Base-by-base conservation (phyloP, 352 stramenopile genomes). In the Phytopythium chamaehyphon region DNA sequence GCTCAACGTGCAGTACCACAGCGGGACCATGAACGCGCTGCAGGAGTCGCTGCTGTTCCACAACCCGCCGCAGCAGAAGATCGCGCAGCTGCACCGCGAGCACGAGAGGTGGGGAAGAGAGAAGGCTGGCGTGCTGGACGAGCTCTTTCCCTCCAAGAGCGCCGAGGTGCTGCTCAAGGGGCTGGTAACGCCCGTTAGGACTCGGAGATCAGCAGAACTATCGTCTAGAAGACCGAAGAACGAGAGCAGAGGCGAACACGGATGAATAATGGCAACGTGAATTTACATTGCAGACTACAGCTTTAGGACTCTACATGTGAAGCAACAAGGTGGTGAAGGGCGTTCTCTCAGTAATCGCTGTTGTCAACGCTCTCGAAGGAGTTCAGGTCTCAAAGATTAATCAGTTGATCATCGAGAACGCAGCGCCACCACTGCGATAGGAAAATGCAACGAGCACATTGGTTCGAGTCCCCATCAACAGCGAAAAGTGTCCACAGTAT, bases 311-410 rank as follows among this genome's bases (percentile, higher is more conserved):
- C 7, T 18, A 21, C 16, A 15, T 18, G 23, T 28, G 6, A 5
- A 40, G 15, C 6, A 19, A 15, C 18, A 21, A 31, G 38, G 36
- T 48, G 23, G 16, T 54, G 51, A 48, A 44, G 10, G 51, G 50
- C 63, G 64, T 81, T 88, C 77, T 88, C 77, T 88, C 77, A 88
- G 70, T 48, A 60, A 73, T 55, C 61, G 50, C 62, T 51, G 59
- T 81, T 86, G 60, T 82, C 76, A 77, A 82, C 76, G 81, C 53
- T 58, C 47, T 48, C 56, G n/a, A 11, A 24, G 3, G 45, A 51
- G 28, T 76, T 88, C 74, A 88, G 77, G 72, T 88, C 77, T 88
- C 77, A 88, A 88, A 88, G 77, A 88, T 88, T 88, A 88, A 78
- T 85, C 74, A 86, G 70, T 86, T 77, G 71, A 88, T 88, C 77